phyloP scores from a whole-genome alignment of 495 filamentous ascomycete genomes.

The Bacidia rubella region DNA sequence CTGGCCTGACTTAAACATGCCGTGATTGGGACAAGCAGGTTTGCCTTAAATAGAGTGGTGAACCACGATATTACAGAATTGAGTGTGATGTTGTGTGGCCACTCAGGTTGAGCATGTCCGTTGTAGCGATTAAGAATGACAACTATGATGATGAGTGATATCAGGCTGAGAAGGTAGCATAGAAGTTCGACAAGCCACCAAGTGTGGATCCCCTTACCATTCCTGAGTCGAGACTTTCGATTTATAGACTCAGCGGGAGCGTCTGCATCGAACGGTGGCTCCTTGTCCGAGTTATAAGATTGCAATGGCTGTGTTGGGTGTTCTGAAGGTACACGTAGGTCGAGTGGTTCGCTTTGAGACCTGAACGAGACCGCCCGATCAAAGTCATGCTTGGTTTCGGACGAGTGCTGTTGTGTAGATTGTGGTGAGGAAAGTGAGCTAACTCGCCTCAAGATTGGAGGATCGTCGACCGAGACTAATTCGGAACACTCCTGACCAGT shows the following conservation, averaged over 20 bases:
- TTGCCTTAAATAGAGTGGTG: not conserved
- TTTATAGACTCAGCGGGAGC: too few relatives aligned
- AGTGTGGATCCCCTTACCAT: not conserved
- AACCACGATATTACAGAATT: not conserved
- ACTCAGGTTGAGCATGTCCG: not conserved
- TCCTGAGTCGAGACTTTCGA: not conserved
- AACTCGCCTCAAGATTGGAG: too few relatives aligned
- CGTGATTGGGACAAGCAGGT: not conserved
- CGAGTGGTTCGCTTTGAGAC: not conserved
- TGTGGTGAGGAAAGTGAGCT: too few relatives aligned
- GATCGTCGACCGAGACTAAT: too few relatives aligned
- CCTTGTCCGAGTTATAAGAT: not conserved
- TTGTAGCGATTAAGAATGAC: not conserved
- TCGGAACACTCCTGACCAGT: too few relatives aligned
- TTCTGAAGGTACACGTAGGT: not conserved
- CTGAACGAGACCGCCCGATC: not conserved
- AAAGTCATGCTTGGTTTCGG: too few relatives aligned
- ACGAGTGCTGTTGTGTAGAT: too few relatives aligned
- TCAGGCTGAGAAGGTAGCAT: not conserved
- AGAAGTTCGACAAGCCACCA: not conserved
- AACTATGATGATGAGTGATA: not conserved
- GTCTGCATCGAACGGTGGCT: too few relatives aligned
- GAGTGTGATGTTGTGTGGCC: constrained; percentile 1
- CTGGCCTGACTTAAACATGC: not conserved
- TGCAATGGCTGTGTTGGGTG: not conserved